Percentiles rank a stretch among this genome's conserved stretches.
Conservation (phyloP, 2,329 filamentous ascomycete genomes). For the Sphaceloma murrayae region DNA sequence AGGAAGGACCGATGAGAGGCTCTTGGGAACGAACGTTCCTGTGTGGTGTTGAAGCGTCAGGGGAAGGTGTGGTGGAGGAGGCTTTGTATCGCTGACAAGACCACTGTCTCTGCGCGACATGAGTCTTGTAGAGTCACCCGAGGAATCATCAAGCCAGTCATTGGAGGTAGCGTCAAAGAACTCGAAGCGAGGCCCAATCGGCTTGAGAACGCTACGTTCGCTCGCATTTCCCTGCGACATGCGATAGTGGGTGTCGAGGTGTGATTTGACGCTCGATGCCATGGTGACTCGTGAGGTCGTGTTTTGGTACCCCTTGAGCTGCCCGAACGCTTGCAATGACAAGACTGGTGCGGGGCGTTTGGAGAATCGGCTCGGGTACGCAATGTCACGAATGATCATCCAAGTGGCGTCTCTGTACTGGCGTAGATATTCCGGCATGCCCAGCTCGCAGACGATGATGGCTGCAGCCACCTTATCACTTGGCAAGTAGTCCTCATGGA, state of each 20-base stretch:
- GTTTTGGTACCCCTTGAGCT: conserved; percentile 20
- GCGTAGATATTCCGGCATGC: conserved; percentile 36
- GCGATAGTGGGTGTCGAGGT: conserved; percentile 41
- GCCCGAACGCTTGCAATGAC: conserved; percentile 31
- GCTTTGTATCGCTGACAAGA: conserved; percentile 26
- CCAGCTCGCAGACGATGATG: conserved; percentile 45
- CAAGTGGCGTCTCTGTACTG: conserved; percentile 47
- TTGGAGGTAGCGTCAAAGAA: conserved; percentile 39
- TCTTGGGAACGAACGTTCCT: conserved; percentile 30
- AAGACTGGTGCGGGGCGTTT: conserved; percentile 22
- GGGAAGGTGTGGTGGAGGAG: too few relatives aligned
- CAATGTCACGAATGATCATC: conserved; percentile 36
- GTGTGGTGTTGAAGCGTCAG: conserved; percentile 42
- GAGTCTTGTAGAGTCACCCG: not conserved
- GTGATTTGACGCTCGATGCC: conserved; percentile 40
- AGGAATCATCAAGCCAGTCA: conserved; percentile 33
- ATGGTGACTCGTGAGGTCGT: conserved; percentile 23
- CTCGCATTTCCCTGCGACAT: conserved; percentile 34
- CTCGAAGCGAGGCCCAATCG: conserved; percentile 37
- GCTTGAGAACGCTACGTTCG: conserved; percentile 36
- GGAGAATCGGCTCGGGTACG: conserved; percentile 21
- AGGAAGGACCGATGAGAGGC: conserved; percentile 27
- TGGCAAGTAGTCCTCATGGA: conserved; percentile 46
- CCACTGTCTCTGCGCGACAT: too few relatives aligned
- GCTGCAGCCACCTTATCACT: conserved; percentile 29